These are phyloP conservation scores for Syncephalis plumigaleata DNA, from an alignment of 371 early-diverging fungal genomes.

Conservation along the genomic window DNA sequence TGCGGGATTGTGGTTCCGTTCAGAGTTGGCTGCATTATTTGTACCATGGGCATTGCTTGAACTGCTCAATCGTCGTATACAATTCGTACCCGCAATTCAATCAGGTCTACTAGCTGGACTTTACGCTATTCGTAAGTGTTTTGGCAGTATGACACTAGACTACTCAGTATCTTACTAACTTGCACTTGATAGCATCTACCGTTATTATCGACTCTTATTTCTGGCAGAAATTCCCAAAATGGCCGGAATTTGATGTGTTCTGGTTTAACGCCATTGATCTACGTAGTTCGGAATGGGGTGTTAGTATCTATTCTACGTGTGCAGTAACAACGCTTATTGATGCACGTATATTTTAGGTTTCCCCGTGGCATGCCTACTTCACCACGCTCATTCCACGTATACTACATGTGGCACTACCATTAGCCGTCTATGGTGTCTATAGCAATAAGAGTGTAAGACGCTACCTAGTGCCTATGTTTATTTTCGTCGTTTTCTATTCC, in stretches of 20 bases:
- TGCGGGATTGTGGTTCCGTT: background rate
- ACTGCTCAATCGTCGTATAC: background rate
- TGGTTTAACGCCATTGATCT: constrained; percentile 70
- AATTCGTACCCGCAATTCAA: background rate
- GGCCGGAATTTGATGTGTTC: constrained; percentile 80
- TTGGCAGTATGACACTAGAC: no score
- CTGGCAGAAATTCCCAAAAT: constrained; percentile 21
- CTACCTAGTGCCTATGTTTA: constrained; percentile 28
- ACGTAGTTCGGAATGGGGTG: constrained; percentile 69
- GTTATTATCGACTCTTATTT: constrained; percentile 1
- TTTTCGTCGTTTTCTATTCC: constrained; percentile 49
- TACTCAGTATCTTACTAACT: no score
- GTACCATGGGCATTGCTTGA: background rate
- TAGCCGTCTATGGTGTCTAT: constrained; percentile 22
- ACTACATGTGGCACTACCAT: constrained; percentile 43
- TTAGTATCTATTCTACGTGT: no score
- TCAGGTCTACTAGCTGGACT: background rate
- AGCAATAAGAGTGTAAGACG: constrained; percentile 4
- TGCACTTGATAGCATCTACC: background rate
- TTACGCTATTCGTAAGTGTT: background rate
- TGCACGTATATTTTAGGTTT: no score
- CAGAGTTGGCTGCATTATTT: background rate
- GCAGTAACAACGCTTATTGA: no score
- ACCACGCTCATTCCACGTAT: constrained; percentile 54
- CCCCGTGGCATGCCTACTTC: constrained; percentile 63